phyloP scores from a whole-genome alignment of 2,329 filamentous ascomycete species.

The Sclerotinia trifoliorum region DNA sequence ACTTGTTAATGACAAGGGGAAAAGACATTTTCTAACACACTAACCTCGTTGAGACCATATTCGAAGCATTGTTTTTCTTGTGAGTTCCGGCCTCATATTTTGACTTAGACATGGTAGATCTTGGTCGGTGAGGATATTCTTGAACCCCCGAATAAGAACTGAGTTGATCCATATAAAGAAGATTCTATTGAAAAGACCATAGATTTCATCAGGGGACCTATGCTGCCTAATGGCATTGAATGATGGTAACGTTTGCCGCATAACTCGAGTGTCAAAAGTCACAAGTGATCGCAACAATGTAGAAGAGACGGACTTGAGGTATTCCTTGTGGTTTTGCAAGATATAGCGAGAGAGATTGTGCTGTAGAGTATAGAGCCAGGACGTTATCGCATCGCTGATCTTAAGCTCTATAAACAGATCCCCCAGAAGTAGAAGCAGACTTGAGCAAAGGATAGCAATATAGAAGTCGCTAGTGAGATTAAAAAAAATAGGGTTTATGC shows the following conservation, averaged over 20 bases:
- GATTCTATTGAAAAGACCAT: slow-evolving; percentile 24
- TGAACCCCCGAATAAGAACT: slow-evolving; percentile 29
- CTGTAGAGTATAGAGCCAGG: background rate
- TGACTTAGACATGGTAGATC: slow-evolving; percentile 29
- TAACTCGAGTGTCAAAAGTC: slow-evolving; percentile 27
- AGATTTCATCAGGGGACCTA: slow-evolving; percentile 27
- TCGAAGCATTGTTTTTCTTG: slow-evolving; percentile 26
- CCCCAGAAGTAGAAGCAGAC: slow-evolving; percentile 3
- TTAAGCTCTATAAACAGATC: background rate
- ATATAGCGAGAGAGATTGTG: background rate
- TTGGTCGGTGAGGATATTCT: slow-evolving; percentile 26
- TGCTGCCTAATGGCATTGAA: slow-evolving; percentile 3
- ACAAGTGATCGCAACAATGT: background rate
- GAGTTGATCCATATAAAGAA: slow-evolving; percentile 35
- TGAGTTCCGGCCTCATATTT: slow-evolving; percentile 25
- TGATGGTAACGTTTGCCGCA: slow-evolving; percentile 15
- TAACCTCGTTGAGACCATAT: slow-evolving; percentile 29
- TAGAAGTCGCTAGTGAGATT: background rate
- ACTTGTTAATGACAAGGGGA: background rate
- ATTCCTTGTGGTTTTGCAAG: background rate
- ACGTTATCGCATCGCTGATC: background rate
- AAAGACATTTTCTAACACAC: background rate
- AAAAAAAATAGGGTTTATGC: background rate
- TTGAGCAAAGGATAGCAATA: background rate
- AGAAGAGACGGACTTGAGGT: background rate